Conservation (phyloP, 2,329 filamentous ascomycete species). For the Mariannaea elegans region DNA sequence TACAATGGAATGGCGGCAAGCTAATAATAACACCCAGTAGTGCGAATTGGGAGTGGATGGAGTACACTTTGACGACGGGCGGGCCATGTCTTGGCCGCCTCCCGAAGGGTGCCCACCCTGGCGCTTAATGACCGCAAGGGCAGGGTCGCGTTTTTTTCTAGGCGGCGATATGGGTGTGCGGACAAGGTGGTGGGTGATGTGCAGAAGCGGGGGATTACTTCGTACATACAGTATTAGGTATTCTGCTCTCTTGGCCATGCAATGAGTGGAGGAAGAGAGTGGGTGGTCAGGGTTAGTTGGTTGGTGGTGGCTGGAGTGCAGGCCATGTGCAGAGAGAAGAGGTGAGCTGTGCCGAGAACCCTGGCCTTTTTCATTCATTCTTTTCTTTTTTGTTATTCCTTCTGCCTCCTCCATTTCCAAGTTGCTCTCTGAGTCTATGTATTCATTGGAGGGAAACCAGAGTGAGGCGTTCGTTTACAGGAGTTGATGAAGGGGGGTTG, state of each 20-base stretch:
- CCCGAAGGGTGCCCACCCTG: slow-evolving; percentile 38
- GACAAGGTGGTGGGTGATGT: slow-evolving; percentile 27
- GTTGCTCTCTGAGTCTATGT: too few species aligned
- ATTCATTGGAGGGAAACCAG: background rate
- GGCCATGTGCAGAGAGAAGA: too few species aligned
- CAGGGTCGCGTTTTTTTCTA: too few species aligned
- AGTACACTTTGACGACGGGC: background rate
- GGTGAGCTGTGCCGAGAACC: too few species aligned
- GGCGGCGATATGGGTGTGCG: too few species aligned
- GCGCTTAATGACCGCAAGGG: slow-evolving; percentile 35
- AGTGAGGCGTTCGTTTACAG: background rate
- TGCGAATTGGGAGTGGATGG: slow-evolving; percentile 31
- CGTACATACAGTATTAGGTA: background rate
- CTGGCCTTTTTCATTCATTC: too few species aligned
- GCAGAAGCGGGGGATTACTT: slow-evolving; percentile 17
- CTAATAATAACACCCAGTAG: slow-evolving; percentile 41
- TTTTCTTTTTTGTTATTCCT: too few species aligned
- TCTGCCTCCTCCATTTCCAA: too few species aligned
- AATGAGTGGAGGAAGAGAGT: background rate
- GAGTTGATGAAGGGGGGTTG: background rate
- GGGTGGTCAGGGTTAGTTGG: background rate
- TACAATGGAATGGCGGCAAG: slow-evolving; percentile 41
- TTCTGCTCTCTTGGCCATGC: background rate
- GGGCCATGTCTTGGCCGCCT: background rate
- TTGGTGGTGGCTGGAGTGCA: too few species aligned